Evolutionary conservation across 164 flowering plant species (phyloP).

Genomic region (Berberis vulgaris): DNA sequence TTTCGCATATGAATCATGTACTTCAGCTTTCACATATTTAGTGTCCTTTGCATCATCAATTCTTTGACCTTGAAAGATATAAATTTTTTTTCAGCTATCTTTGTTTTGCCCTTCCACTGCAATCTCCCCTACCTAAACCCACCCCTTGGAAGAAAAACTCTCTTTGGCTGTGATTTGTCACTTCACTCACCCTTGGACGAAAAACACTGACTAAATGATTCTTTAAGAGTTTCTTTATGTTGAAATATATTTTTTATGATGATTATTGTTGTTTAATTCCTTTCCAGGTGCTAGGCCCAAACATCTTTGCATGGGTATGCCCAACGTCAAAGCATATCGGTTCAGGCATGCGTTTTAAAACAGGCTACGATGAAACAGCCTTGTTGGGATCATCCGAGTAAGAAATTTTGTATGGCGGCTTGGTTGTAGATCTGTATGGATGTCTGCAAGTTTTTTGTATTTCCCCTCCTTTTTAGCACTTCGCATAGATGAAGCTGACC

Average conservation of each 20-base stretch:
- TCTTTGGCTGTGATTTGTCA: too few species aligned
- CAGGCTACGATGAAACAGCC: slow-evolving; percentile 33
- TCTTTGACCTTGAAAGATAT: too few species aligned
- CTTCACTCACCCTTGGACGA: background rate
- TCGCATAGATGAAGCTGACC: background rate
- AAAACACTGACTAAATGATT: background rate
- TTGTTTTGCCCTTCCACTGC: too few species aligned
- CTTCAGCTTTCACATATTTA: too few species aligned
- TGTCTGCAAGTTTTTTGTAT: background rate
- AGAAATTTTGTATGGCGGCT: slow-evolving; percentile 4
- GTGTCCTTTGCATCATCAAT: too few species aligned
- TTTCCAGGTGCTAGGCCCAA: slow-evolving; percentile 77
- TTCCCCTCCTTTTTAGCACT: background rate
- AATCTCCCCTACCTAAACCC: too few species aligned
- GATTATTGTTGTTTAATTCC: background rate
- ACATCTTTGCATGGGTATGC: slow-evolving; percentile 57
- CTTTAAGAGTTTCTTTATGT: background rate
- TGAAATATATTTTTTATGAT: background rate
- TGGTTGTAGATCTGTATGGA: background rate
- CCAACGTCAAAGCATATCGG: slow-evolving; percentile 71
- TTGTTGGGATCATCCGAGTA: slow-evolving; percentile 13
- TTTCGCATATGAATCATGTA: too few species aligned
- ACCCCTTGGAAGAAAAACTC: too few species aligned
- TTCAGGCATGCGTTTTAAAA: slow-evolving; percentile 66
- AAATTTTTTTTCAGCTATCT: too few species aligned